A percentile compares a stretch with the other conserved stretches of the same genome.
These are phyloP conservation scores for Candida maris DNA, from an alignment of 805 yeast genomes.

Conservation along the genomic window DNA sequence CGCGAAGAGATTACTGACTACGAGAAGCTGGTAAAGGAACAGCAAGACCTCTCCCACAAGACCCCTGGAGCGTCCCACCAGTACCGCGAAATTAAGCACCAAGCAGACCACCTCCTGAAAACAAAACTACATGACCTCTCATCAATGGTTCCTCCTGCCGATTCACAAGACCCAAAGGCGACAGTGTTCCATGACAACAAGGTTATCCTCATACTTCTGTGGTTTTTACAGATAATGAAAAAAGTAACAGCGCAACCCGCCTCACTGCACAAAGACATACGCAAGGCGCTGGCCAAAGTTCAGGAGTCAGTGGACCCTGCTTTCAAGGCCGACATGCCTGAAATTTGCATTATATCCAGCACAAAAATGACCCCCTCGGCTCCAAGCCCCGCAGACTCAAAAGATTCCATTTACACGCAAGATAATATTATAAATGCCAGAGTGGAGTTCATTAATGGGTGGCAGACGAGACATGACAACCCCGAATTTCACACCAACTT, in stretches of 20 bases:
- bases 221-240: constrained; percentile 29
- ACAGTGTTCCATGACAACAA: constrained; percentile 29
- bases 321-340: constrained; percentile 13
- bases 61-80: constrained; percentile 2
- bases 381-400: constrained; percentile 6
- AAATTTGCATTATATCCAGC: constrained; percentile 26
- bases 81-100: constrained; percentile 9
- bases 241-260: constrained; percentile 25
- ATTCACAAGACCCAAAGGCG: constrained; percentile 15
- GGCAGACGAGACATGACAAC: constrained; percentile 31
- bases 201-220: constrained; percentile 25
- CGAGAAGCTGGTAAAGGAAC: constrained; percentile 12
- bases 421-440: constrained; percentile 22
- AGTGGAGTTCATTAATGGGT: constrained; percentile 32
- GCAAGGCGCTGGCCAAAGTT: constrained; percentile 5
- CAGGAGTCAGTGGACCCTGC: constrained; percentile 21
- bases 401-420: constrained; percentile 11
- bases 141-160: constrained; percentile 14
- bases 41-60: constrained; percentile 2
- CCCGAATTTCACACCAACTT: constrained; percentile 26
- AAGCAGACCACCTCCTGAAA: constrained; percentile 12
- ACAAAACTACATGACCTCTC: constrained; percentile 17
- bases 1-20: constrained; percentile 16
- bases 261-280: constrained; percentile 14
- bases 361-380: constrained; percentile 22